Base-by-base conservation (phyloP, 495 filamentous ascomycete species). In the Trichoderma virens region DNA sequence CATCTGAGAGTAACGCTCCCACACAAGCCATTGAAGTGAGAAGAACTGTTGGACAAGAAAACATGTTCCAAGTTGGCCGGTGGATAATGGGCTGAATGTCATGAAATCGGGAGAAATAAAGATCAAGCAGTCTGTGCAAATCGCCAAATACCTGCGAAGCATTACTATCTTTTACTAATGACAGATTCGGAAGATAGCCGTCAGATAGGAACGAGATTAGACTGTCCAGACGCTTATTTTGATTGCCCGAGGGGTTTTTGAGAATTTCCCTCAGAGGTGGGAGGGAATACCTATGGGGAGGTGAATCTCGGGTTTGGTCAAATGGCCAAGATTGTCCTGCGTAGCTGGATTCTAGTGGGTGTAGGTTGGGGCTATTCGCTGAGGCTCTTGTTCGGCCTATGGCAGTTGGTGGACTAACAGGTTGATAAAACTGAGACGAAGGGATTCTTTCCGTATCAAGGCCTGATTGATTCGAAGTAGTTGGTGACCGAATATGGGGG, bases 41-140 rank as follows among this genome's bases (percentile, higher is more conserved):
- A 18, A 74, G 66, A 20, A 72, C 69, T 25, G 67, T 72, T 32
- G 72, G 72, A 28, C 67, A 72, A 5, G 63, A 68, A 8, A 66
- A 66, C 5, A 71, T 66, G 45, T 67, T 65, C 60, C 74, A 74
- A 16, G 67, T 74, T 31, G 72, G 72, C 25, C 45, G 63, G 59
- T 74, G 72, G 35, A 74, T 70, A 66, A 74, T 66, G 27, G 72
- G 72, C 39, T 74, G 61, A 31, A 73, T 74, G n/a, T 65, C 47
- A 56, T 74, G 72, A 56, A 74, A 74, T 23, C 70, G 45, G 27
- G 74, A 63, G 51, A 74, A 74, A 59, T 74, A 74, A 9, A 74
- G 61, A 11, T 65, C 69, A 38, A 74, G 65, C 43, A 74, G 71
- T 13, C 60, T 62, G 39, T 73, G 68, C 39, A 74, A 27, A 5